phyloP scores from a whole-genome alignment of 2,329 filamentous ascomycete genomes.

The Onygenales sp. region DNA sequence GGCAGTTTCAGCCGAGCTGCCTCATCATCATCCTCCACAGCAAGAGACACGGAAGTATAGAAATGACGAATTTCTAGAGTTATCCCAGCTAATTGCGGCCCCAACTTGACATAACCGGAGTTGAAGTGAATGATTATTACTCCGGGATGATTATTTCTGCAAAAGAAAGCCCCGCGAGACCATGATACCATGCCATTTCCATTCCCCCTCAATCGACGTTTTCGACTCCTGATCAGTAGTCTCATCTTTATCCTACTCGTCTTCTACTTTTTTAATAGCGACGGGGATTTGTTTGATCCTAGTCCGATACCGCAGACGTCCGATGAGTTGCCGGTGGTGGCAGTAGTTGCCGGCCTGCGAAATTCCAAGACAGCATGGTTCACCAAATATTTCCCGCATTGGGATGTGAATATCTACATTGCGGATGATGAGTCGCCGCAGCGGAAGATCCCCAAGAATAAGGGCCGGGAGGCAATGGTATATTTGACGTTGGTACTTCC shows the following conservation, averaged over 20 bases:
- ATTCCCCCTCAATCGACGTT: background rate
- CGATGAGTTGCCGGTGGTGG: background rate
- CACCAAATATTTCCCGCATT: background rate
- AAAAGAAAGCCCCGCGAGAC: too few species aligned
- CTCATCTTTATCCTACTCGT: background rate
- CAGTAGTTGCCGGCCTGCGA: constrained; percentile 1
- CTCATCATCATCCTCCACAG: too few species aligned
- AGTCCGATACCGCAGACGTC: background rate
- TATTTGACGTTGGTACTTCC: constrained; percentile 29
- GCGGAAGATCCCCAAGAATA: constrained; percentile 26
- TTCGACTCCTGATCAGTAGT: background rate
- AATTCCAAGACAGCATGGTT: constrained; percentile 1
- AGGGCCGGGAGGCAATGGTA: constrained; percentile 45
- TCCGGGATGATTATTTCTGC: too few species aligned
- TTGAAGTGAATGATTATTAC: too few species aligned
- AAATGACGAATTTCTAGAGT: too few species aligned
- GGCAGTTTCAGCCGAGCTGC: too few species aligned
- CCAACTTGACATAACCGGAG: too few species aligned
- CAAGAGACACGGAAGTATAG: too few species aligned
- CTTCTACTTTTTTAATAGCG: background rate
- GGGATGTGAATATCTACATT: constrained; percentile 26
- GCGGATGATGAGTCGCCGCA: constrained; percentile 23
- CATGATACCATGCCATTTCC: background rate
- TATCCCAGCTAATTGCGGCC: too few species aligned
- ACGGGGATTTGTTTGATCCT: background rate